Evolutionary conservation across 345 rosid species (phyloP).

Genomic region (Gossypium rotundifolium): DNA sequence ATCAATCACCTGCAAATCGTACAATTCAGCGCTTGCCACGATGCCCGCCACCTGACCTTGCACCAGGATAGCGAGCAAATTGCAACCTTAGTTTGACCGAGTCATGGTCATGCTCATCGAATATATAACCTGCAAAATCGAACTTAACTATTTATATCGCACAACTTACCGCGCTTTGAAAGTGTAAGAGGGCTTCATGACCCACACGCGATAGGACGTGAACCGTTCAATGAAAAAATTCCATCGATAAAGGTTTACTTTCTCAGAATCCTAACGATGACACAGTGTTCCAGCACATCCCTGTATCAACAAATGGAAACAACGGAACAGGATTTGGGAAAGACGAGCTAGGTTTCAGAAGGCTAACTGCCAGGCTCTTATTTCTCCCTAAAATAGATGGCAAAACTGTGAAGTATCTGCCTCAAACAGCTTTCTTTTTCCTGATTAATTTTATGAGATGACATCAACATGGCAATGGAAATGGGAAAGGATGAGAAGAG

Average conservation of each 20-base stretch:
- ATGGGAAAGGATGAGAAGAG: neutral
- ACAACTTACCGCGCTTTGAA: conserved; percentile 24
- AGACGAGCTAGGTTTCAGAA: conserved; percentile 6
- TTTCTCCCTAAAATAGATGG: neutral
- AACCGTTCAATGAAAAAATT: conserved; percentile 10
- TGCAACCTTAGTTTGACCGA: conserved; percentile 56
- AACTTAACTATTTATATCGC: conserved; percentile 40
- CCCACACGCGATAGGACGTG: conserved; percentile 18
- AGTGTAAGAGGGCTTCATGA: conserved; percentile 21
- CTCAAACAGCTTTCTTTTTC: neutral
- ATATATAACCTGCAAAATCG: conserved; percentile 69
- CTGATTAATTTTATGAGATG: neutral
- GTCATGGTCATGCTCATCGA: conserved; percentile 67
- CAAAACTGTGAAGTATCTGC: neutral
- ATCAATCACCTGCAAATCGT: conserved; percentile 38
- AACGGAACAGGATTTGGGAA: neutral
- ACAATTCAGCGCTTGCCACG: conserved; percentile 55
- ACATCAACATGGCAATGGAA: conserved; percentile 5
- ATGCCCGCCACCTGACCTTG: conserved; percentile 67
- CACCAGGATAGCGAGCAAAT: conserved; percentile 78
- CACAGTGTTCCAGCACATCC: neutral
- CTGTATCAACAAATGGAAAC: neutral
- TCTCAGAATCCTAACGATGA: conserved; percentile 7
- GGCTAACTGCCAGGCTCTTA: conserved; percentile 2
- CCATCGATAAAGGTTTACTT: conserved; percentile 8